Conservation (phyloP, 2,329 filamentous ascomycete genomes). For the Sporothrix dimorphospora region DNA sequence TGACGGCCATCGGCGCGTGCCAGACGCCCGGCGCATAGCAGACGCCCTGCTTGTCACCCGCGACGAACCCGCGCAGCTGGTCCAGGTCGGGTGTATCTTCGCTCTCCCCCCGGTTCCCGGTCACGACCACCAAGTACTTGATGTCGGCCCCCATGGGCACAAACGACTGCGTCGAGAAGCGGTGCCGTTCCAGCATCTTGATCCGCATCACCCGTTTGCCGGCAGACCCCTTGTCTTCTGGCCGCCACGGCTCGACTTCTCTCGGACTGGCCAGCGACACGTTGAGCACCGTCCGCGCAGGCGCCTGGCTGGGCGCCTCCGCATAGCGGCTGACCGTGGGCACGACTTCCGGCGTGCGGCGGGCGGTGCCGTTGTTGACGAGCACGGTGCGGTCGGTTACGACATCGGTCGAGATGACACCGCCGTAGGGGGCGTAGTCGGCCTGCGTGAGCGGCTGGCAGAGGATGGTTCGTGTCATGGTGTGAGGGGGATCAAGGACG, state of each 20-base stretch:
- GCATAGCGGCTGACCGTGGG: constrained; percentile 17
- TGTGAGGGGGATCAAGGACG: not conserved
- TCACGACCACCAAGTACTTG: constrained; percentile 22
- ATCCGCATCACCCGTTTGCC: not conserved
- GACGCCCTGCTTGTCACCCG: constrained; percentile 26
- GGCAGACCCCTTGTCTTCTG: not conserved
- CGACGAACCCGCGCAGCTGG: constrained; percentile 17
- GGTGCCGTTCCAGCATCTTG: constrained; percentile 23
- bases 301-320: constrained; percentile 16
- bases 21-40: constrained; percentile 28
- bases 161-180: constrained; percentile 28
- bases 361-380: constrained; percentile 25
- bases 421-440: constrained; percentile 21
- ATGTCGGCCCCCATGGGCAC: constrained; percentile 25
- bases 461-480: constrained; percentile 18
- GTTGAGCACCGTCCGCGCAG: constrained; percentile 18
- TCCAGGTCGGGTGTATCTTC: constrained; percentile 19
- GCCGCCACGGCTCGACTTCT: not conserved
- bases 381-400: constrained; percentile 23
- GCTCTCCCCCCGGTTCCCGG: not conserved
- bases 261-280: constrained; percentile 22
- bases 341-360: constrained; percentile 28
- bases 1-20: constrained; percentile 27
- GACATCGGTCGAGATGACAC: constrained; percentile 27
- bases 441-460: constrained; percentile 19